A percentile compares a stretch with the other conserved stretches of the same genome.
Evolutionary conservation across 352 stramenopile species (phyloP).

Genomic region (Pythium insidiosum): DNA sequence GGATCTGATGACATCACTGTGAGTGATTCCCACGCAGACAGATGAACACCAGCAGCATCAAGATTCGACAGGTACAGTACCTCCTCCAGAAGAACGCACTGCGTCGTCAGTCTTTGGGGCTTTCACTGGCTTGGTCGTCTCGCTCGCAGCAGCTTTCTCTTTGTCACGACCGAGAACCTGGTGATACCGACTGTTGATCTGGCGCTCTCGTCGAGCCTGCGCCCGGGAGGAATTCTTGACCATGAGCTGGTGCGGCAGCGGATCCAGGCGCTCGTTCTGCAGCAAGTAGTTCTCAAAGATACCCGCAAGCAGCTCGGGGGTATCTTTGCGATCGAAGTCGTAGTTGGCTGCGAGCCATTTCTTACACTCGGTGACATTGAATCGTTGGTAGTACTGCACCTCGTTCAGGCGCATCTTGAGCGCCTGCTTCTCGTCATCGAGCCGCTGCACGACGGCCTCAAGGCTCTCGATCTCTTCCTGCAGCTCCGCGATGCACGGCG

Average conservation of each 20-base stretch:
- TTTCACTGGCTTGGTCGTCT: too few relatives aligned
- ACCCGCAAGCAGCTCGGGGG: conserved; percentile 26
- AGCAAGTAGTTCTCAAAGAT: conserved; percentile 51
- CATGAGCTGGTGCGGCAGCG: conserved; percentile 38
- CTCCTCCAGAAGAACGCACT: too few relatives aligned
- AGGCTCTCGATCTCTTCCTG: conserved; percentile 33
- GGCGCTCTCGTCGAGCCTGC: conserved; percentile 23
- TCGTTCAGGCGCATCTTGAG: conserved; percentile 38
- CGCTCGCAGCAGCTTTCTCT: not conserved
- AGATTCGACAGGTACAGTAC: too few relatives aligned
- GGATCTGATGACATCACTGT: conserved; percentile 2
- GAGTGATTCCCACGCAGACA: not conserved
- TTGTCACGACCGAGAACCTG: too few relatives aligned
- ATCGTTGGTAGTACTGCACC: conserved; percentile 27
- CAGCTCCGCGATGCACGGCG: conserved; percentile 15
- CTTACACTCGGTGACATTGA: conserved; percentile 32
- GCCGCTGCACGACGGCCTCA: conserved; percentile 26
- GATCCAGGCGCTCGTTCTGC: conserved; percentile 33
- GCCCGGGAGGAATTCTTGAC: conserved; percentile 39
- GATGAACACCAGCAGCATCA: too few relatives aligned
- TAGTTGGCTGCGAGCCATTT: conserved; percentile 44
- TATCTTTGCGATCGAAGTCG: conserved; percentile 51
- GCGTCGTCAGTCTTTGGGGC: too few relatives aligned
- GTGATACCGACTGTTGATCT: conserved; percentile 19
- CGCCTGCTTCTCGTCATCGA: conserved; percentile 39